Conservation (phyloP, 176 grass and related monocot species). For the Secale cereale region DNA sequence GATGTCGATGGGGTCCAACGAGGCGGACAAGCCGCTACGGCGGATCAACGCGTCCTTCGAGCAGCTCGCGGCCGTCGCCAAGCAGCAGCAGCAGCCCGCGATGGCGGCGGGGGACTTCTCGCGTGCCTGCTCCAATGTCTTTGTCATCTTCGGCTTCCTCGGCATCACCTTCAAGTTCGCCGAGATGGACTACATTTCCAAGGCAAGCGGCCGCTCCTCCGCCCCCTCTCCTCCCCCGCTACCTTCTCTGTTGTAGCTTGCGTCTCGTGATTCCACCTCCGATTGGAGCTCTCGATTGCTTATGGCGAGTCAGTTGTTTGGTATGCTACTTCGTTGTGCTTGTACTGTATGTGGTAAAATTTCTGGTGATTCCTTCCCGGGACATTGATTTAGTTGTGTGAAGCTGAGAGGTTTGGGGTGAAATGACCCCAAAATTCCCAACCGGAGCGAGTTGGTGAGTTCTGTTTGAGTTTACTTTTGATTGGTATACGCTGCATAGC, state of each 20-base stretch:
- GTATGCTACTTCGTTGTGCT: not conserved
- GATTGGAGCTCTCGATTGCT: not conserved
- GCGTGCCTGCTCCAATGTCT: constrained; percentile 72
- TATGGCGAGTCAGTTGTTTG: not conserved
- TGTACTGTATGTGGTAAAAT: not conserved
- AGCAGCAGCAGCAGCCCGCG: not conserved
- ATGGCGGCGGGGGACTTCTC: constrained; percentile 69
- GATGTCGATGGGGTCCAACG: constrained; percentile 33
- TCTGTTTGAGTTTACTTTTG: too few species aligned
- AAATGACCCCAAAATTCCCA: not conserved
- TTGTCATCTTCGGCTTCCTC: constrained; percentile 82
- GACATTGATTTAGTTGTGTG: not conserved
- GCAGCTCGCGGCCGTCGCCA: constrained; percentile 48
- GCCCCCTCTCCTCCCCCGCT: too few species aligned
- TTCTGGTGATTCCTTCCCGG: not conserved
- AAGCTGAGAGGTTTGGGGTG: not conserved
- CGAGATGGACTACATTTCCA: constrained; percentile 94
- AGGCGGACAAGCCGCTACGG: constrained; percentile 63
- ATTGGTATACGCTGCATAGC: not conserved
- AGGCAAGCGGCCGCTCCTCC: constrained; percentile 33
- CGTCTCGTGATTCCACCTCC: not conserved
- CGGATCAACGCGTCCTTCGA: constrained; percentile 77
- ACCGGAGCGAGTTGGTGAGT: not conserved
- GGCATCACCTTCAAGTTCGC: constrained; percentile 97
- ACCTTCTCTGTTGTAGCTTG: not conserved